Evolutionary conservation across 768 basidiomycete species (phyloP).

Genomic region (Podaxis sp.): DNA sequence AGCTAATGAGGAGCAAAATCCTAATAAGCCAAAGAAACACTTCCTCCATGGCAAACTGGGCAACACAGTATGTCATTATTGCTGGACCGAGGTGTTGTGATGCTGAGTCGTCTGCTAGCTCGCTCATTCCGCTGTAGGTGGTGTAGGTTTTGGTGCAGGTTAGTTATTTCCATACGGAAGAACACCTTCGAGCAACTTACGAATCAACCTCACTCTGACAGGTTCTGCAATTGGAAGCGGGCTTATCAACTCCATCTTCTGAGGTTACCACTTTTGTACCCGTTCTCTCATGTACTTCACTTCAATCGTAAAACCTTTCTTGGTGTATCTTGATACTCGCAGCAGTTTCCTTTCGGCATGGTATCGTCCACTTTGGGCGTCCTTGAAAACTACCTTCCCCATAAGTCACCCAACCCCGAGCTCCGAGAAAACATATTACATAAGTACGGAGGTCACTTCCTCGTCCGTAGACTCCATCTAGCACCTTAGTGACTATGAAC

Average conservation of each 20-base stretch:
- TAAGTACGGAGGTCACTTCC: background rate
- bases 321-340: too few species aligned
- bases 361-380: too few species aligned
- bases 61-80: constrained; percentile 37
- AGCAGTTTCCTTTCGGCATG: too few species aligned
- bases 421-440: background rate
- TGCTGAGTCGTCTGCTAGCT: constrained; percentile 26
- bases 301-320: too few species aligned
- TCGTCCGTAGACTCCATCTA: background rate
- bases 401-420: background rate
- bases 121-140: constrained; percentile 55
- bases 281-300: background rate
- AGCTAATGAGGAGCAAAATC: constrained; percentile 25
- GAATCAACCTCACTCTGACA: constrained; percentile 14
- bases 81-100: background rate
- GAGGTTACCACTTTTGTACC: constrained; percentile 4
- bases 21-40: constrained; percentile 40
- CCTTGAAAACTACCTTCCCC: background rate
- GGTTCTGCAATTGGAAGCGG: constrained; percentile 42
- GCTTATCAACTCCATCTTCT: constrained; percentile 46
- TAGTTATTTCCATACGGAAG: constrained; percentile 25
- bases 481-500: constrained; percentile 1
- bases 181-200: constrained; percentile 12
- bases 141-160: constrained; percentile 75
- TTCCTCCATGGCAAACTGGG: constrained; percentile 46